phyloP scores from a whole-genome alignment of 352 stramenopile species.

The Salisapilia sapeloensis region DNA sequence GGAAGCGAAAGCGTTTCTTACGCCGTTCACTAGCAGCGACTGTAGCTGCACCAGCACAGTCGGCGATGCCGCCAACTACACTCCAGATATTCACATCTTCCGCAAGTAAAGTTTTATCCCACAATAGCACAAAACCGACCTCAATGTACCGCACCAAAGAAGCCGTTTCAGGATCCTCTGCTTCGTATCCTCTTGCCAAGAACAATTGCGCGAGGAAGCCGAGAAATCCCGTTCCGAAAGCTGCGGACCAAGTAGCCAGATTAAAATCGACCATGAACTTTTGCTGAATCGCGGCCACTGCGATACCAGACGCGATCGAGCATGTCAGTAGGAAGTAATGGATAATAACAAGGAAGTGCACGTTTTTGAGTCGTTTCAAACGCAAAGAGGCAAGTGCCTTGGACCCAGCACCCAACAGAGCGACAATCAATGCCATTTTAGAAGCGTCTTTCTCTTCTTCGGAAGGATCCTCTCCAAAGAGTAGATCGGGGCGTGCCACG shows the following conservation, averaged over 20 bases:
- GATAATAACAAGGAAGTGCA: slow-evolving; percentile 39
- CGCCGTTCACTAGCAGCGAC: slow-evolving; percentile 9
- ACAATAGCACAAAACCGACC: slow-evolving; percentile 35
- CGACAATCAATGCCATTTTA: slow-evolving; percentile 9
- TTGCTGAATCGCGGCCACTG: slow-evolving; percentile 10
- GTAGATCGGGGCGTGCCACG: slow-evolving; percentile 18
- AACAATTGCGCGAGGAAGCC: slow-evolving; percentile 32
- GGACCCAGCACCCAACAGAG: slow-evolving; percentile 10
- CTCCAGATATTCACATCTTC: slow-evolving; percentile 22
- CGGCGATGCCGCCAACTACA: slow-evolving; percentile 14
- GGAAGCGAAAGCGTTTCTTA: no score
- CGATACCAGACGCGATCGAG: slow-evolving; percentile 16
- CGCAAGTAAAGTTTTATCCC: slow-evolving; percentile 18
- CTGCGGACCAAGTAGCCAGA: slow-evolving; percentile 5
- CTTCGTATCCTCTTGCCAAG: slow-evolving; percentile 43
- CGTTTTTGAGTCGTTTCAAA: slow-evolving; percentile 19
- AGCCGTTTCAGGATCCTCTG: slow-evolving; percentile 27
- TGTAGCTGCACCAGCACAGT: slow-evolving; percentile 15
- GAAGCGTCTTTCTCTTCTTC: slow-evolving; percentile 10
- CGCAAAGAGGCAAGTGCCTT: slow-evolving; percentile 22
- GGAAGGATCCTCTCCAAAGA: slow-evolving; percentile 17
- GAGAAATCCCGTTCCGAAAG: slow-evolving; percentile 17
- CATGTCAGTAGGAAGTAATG: slow-evolving; percentile 31
- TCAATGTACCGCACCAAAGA: slow-evolving; percentile 28
- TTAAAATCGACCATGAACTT: slow-evolving; percentile 2